Conservation (phyloP, 2,329 filamentous ascomycete species). For the Botryotinia globosa region DNA sequence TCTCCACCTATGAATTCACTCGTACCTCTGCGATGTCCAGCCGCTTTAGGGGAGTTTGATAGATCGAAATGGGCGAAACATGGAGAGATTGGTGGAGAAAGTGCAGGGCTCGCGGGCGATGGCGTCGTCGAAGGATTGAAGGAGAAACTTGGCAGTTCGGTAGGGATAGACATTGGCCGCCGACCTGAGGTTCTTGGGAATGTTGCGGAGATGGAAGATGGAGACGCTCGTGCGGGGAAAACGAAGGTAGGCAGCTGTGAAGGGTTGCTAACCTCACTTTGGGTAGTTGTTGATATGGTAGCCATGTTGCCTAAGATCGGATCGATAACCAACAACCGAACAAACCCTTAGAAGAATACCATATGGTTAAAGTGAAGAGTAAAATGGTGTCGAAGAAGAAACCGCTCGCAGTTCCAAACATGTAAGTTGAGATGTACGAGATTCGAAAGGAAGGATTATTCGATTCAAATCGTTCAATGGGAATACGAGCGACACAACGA, state of each 20-base stretch:
- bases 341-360: conserved; percentile 14
- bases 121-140: conserved; percentile 27
- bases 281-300: conserved; percentile 16
- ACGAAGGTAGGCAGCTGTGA: conserved; percentile 33
- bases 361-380: conserved; percentile 16
- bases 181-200: conserved; percentile 48
- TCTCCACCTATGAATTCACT: conserved; percentile 86
- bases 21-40: conserved; percentile 69
- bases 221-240: conserved; percentile 29
- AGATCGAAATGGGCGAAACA: conserved; percentile 16
- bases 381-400: conserved; percentile 6
- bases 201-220: conserved; percentile 28
- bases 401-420: conserved; percentile 14
- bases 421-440: neutral
- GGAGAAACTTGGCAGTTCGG: conserved; percentile 17
- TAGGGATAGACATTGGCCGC: conserved; percentile 47
- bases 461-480: conserved; percentile 2
- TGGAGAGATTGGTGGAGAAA: conserved; percentile 54
- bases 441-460: conserved; percentile 2
- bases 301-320: conserved; percentile 19
- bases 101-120: conserved; percentile 41
- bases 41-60: conserved; percentile 47
- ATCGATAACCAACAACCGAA: conserved; percentile 20
- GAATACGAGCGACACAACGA: conserved; percentile 15
- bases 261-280: conserved; percentile 20